phyloP scores from a whole-genome alignment of 257 asterid species.

The Capsicum rhomboideum region DNA sequence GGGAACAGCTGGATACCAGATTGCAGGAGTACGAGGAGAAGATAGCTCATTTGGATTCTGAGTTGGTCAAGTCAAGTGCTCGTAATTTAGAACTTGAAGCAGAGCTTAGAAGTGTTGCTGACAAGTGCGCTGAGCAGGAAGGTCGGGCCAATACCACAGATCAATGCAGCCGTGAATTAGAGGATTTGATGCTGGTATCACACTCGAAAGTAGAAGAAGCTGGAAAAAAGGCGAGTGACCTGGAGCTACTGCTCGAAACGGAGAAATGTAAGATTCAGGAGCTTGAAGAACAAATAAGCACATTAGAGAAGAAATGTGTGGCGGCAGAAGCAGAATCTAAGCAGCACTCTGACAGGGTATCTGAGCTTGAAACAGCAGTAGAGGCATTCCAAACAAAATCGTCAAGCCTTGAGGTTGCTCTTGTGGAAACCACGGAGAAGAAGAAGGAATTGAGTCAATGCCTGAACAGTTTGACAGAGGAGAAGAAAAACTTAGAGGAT shows the following conservation, averaged over 20 bases:
- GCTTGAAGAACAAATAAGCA: conserved; percentile 68
- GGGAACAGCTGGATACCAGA: conserved; percentile 35
- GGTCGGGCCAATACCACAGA: conserved; percentile 48
- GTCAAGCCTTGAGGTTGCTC: conserved; percentile 54
- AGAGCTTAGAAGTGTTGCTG: conserved; percentile 43
- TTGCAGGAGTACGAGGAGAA: conserved; percentile 51
- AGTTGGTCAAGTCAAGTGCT: conserved; percentile 32
- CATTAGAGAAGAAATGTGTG: conserved; percentile 44
- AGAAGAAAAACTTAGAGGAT: conserved; percentile 55
- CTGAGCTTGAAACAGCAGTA: conserved; percentile 65
- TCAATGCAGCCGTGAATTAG: conserved; percentile 69
- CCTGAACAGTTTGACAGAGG: conserved; percentile 41
- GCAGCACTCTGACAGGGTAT: conserved; percentile 31
- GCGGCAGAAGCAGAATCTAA: conserved; percentile 41
- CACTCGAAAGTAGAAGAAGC: conserved; percentile 62
- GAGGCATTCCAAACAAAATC: conserved; percentile 52
- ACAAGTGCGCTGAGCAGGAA: conserved; percentile 58
- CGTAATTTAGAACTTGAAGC: conserved; percentile 58
- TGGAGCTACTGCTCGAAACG: conserved; percentile 69
- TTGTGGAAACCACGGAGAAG: conserved; percentile 52
- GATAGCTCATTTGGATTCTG: conserved; percentile 41
- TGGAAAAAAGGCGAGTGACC: conserved; percentile 45
- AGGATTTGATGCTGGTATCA: conserved; percentile 54
- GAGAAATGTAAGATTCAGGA: conserved; percentile 72
- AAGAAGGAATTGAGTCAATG: conserved; percentile 46